Conservation (phyloP, 768 basidiomycete genomes). For the Paxillus rubicundulus region DNA sequence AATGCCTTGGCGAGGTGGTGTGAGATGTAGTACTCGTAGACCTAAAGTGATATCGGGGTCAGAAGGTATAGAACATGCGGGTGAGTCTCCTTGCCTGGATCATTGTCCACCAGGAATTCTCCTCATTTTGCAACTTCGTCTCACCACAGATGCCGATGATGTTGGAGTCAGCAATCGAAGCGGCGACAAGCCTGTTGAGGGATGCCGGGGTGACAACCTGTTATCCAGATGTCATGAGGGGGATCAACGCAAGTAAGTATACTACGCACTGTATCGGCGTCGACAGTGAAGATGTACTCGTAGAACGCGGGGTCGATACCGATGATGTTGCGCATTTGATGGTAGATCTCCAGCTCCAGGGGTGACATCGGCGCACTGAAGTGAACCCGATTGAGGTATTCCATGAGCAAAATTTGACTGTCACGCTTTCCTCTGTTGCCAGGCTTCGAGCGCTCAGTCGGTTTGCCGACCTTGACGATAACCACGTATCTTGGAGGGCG, state of each 20-base stretch:
- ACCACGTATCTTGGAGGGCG: conserved; percentile 49
- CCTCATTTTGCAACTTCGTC: conserved; percentile 66
- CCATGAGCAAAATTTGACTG: conserved; percentile 63
- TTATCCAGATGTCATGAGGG: conserved; percentile 12
- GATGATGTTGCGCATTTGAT: conserved; percentile 73
- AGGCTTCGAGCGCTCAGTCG: conserved; percentile 61
- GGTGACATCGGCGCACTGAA: conserved; percentile 67
- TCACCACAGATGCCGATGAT: conserved; percentile 72
- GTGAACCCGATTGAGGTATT: conserved; percentile 67
- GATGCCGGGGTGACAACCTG: conserved; percentile 64
- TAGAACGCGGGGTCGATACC: conserved; percentile 76
- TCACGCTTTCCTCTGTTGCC: conserved; percentile 70
- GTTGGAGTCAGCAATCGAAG: conserved; percentile 53
- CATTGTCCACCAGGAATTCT: conserved; percentile 75
- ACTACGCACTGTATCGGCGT: conserved; percentile 59
- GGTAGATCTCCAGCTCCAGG: conserved; percentile 67
- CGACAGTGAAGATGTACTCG: conserved; percentile 71
- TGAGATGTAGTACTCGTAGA: conserved; percentile 69
- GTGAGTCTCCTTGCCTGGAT: conserved; percentile 48
- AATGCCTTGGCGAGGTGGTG: conserved; percentile 68
- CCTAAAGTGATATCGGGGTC: conserved; percentile 31
- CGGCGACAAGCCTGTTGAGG: conserved; percentile 66
- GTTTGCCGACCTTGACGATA: conserved; percentile 64
- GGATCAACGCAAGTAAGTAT: not conserved
- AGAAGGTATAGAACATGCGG: not conserved